Evolutionary conservation across 1,284 basidiomycete species (phyloP), one percentile per base, ranked within the genome.

Genomic region (Apiotrichum gamsii): DNA sequence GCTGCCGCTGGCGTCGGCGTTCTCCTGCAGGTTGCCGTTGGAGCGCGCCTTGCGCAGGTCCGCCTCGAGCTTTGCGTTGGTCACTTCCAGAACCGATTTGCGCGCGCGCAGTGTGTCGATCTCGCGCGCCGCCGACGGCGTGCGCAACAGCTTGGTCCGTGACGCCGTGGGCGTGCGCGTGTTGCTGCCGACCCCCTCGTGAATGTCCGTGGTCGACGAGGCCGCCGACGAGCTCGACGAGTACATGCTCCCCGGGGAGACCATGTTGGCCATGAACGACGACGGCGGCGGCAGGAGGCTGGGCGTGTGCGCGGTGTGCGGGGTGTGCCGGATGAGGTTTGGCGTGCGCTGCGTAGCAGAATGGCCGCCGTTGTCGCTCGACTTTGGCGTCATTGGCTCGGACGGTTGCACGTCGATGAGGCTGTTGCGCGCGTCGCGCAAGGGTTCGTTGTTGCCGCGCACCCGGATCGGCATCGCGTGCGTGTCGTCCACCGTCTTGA

Each of bases 21-120:
- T 30, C 2, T n/a, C 3, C 14, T 31, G 30, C 5, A 43, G 29
- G 14, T 16, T 19, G 0, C 23, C 20, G 13, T 33, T 29, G 3
- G 35, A 47, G 4, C 24, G 28, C 4, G 23, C 29, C 23, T 36
- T 28, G 8, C 18, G 29, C 14, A 43, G 16, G 16, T 47, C 40
- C 6, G 46, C 36, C 18, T 42, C 39, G 13, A 43, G 29, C 5
- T 24, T 39, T 3, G 35, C 35, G 9, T 42, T 42, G 8, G 46
- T 39, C 20, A 30, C 8, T 23, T 45, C 36, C 6, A 45, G 41
- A 5, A 43, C 21, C 13, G 41, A 43, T 16, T 43, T 43, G 23
- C 41, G 41, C 3, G 13, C 18, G 10, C 14, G 32, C 14, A 33
- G 23, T 1, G 30, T 30, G 3, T 29, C 37, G 31, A 25, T 39